These are phyloP conservation scores for Pseudoscleropodium purum DNA, from an alignment of 225 moss, liverwort and hornwort species.

Conservation along the genomic window DNA sequence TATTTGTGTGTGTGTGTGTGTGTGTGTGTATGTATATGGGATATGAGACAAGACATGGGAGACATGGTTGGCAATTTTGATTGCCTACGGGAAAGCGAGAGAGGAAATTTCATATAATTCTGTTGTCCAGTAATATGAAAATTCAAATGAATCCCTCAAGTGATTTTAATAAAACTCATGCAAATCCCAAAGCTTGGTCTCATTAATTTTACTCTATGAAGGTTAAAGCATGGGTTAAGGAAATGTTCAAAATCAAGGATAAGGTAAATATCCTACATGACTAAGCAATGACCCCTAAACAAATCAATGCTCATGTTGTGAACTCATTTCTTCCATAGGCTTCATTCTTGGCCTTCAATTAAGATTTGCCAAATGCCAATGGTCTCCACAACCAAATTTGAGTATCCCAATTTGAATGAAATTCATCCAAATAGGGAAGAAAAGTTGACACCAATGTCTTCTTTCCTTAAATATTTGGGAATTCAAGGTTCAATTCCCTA, in stretches of 20 bases:
- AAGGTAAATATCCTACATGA: neutral
- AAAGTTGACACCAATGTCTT: too few relatives aligned
- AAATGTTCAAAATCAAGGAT: too few relatives aligned
- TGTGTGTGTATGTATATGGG: too few relatives aligned
- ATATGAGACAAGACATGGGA: neutral
- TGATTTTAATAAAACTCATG: neutral
- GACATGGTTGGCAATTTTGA: too few relatives aligned
- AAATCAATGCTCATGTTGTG: neutral
- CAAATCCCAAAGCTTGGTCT: neutral
- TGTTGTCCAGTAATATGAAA: neutral
- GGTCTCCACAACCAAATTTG: neutral
- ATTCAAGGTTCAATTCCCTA: too few relatives aligned
- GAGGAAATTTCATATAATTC: neutral
- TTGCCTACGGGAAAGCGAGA: neutral
- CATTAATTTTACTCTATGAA: neutral
- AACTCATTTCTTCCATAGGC: neutral
- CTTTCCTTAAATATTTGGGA: too few relatives aligned
- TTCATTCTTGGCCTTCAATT: neutral
- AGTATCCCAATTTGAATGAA: too few relatives aligned
- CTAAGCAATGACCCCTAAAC: fast-evolving
- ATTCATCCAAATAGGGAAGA: too few relatives aligned
- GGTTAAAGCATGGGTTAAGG: too few relatives aligned
- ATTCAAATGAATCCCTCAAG: neutral
- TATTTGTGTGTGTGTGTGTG: too few relatives aligned
- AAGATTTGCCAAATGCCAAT: neutral